Conservation (phyloP, 2,329 filamentous ascomycete species). For the Aureobasidium sp. region DNA sequence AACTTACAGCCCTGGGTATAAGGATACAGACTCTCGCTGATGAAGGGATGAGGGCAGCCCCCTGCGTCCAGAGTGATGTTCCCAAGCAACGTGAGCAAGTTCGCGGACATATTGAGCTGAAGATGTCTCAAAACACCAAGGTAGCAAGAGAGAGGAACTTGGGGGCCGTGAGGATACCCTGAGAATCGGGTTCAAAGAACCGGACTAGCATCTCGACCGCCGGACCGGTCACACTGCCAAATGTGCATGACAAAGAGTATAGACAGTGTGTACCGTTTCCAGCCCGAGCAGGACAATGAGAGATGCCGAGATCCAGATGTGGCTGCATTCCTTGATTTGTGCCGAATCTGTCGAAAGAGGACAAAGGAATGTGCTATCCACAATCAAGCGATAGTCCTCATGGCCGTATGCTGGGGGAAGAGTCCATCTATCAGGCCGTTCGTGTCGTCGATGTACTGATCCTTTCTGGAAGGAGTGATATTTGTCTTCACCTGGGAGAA, state of each 20-base stretch:
- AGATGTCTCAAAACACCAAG: too few relatives aligned
- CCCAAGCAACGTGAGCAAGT: constrained; percentile 3
- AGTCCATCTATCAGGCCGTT: too few relatives aligned
- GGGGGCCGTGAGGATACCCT: neutral
- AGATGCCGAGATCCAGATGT: neutral
- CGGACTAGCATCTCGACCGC: neutral
- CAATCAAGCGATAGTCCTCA: too few relatives aligned
- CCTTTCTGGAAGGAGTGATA: too few relatives aligned
- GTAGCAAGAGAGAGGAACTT: neutral
- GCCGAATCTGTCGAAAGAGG: neutral
- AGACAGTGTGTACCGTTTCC: neutral
- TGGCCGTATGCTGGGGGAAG: too few relatives aligned
- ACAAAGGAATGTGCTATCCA: neutral
- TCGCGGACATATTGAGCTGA: neutral
- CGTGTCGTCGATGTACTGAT: too few relatives aligned
- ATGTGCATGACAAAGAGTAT: neutral
- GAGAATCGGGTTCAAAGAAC: neutral
- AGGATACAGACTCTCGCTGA: constrained; percentile 18
- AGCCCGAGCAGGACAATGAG: neutral
- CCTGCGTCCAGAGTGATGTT: constrained; percentile 18
- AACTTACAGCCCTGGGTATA: constrained; percentile 20
- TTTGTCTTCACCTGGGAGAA: too few relatives aligned
- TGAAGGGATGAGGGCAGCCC: constrained; percentile 21
- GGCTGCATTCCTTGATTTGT: neutral
- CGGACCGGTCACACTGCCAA: too few relatives aligned